Evolutionary conservation across 148 eudicot genomes (phyloP).

Genomic region (Rhododendron henanense): DNA sequence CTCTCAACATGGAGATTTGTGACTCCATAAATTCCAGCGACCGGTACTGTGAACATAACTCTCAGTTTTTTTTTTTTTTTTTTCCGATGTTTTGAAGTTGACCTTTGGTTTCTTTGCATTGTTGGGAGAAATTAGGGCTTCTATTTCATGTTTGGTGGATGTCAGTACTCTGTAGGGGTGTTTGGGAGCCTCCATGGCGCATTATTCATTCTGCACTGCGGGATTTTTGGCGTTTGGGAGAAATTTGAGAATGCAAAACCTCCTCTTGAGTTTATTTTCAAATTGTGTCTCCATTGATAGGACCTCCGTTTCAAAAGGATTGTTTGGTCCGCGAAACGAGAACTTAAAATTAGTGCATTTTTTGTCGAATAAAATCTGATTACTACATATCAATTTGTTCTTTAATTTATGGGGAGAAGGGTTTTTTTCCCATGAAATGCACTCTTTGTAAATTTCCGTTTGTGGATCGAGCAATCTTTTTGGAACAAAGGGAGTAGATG

Average conservation of each 20-base stretch:
- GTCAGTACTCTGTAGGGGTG: not conserved
- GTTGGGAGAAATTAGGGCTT: not conserved
- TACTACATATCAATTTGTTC: not conserved
- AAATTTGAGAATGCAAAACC: not conserved
- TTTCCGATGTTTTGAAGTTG: not conserved
- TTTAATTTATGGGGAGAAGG: not conserved
- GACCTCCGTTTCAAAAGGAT: not conserved
- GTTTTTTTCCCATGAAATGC: not conserved
- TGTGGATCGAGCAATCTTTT: not conserved
- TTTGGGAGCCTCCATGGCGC: not conserved
- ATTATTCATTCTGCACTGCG: not conserved
- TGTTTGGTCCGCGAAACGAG: not conserved
- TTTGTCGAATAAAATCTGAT: not conserved
- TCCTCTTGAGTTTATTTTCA: not conserved
- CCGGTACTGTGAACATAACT: conserved; percentile 34
- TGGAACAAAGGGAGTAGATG: not conserved
- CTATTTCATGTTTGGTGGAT: not conserved
- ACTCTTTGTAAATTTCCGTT: not conserved
- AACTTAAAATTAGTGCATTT: not conserved
- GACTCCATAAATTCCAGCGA: conserved; percentile 67
- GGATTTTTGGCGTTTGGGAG: not conserved
- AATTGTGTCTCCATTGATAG: no score
- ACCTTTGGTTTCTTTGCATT: not conserved
- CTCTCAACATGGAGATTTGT: conserved; percentile 84
- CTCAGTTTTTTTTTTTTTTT: not conserved